Evolutionary conservation across 306 rosid species (phyloP), one percentile per base, ranked within the genome.

Genomic region (Trifolium fragiferum): DNA sequence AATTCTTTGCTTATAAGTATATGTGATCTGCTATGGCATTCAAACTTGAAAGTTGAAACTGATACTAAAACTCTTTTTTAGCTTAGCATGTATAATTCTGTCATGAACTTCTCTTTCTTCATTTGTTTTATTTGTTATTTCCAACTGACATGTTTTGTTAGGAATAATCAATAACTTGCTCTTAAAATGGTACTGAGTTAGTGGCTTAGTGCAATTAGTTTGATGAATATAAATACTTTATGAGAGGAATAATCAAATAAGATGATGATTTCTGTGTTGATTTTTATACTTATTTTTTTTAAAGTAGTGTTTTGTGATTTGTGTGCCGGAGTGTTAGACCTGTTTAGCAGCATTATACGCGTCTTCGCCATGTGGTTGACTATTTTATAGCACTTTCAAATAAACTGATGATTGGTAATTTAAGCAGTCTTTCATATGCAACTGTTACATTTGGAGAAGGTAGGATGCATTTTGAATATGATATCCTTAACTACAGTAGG

Each of bases 241-340:
- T 21, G 33, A 57, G 43, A 3, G 35, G 76, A 59, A 66, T 10
- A 55, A 8, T 21, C 8, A 44, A 63, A 49, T 80, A 37, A 51
- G 46, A 69, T 54, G 74, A 70, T 70, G 2, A 30, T 7, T 7
- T 60, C 20, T 1, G 66, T 27, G 13, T 60, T 60, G 20, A 12
- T 58, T 58, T 58, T 58, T 25, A 37, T 67, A 38, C 49, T 40
- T 54, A 14, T 37, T 66, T 68, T 74, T 6, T 68, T 74, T 7
- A 40, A 23, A 3, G 55, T 7, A 57, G n/a, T 76, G 47, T 38
- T 41, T 30, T 41, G 44, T 53, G 62, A 32, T 19, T 33, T 53
- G 18, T 53, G 38, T 27, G 41, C 44, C 51, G 10, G 61, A 19
- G 74, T 10, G 32, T 32, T 40, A 40, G 20, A 38, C 18, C 30